A percentile compares a stretch with the other conserved stretches of the same genome.
These are phyloP conservation scores for Magnusiomyces paraingens DNA, from an alignment of 1,139 yeast genomes.

Conservation along the genomic window DNA sequence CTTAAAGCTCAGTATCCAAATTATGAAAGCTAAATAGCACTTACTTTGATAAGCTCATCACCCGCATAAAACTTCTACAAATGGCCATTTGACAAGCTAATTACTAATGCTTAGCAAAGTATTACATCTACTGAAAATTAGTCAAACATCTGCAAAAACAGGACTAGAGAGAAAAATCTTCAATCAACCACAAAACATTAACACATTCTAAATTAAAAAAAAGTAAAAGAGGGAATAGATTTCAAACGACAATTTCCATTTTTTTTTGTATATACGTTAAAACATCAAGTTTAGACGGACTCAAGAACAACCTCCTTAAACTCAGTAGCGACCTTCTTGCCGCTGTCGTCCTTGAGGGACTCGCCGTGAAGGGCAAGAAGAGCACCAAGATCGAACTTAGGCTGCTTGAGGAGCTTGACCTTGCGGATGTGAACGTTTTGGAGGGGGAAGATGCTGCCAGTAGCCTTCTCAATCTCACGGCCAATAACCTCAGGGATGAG, in stretches of 20 bases:
- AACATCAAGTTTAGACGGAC: conserved; percentile 51
- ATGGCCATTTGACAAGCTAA: too few species aligned
- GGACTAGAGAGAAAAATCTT: neutral
- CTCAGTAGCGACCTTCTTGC: conserved; percentile 81
- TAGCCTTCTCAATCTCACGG: conserved; percentile 83
- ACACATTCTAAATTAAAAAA: neutral
- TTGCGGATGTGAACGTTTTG: conserved; percentile 90
- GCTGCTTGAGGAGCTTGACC: conserved; percentile 86
- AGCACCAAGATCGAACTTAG: conserved; percentile 85
- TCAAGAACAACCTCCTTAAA: conserved; percentile 91
- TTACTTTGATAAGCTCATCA: too few species aligned
- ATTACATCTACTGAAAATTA: too few species aligned
- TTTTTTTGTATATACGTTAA: neutral
- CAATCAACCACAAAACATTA: neutral
- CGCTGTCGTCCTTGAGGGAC: conserved; percentile 72
- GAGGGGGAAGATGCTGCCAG: conserved; percentile 79
- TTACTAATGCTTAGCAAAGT: too few species aligned
- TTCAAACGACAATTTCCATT: neutral
- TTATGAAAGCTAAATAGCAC: too few species aligned
- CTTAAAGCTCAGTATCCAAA: too few species aligned
- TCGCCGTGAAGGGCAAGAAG: conserved; percentile 90
- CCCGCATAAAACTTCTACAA: too few species aligned
- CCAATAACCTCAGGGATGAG: conserved; percentile 88
- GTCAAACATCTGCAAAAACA: too few species aligned
- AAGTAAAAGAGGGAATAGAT: neutral